phyloP scores from a whole-genome alignment of 2,329 filamentous ascomycete species.

The Neofusicoccum cordaticola region DNA sequence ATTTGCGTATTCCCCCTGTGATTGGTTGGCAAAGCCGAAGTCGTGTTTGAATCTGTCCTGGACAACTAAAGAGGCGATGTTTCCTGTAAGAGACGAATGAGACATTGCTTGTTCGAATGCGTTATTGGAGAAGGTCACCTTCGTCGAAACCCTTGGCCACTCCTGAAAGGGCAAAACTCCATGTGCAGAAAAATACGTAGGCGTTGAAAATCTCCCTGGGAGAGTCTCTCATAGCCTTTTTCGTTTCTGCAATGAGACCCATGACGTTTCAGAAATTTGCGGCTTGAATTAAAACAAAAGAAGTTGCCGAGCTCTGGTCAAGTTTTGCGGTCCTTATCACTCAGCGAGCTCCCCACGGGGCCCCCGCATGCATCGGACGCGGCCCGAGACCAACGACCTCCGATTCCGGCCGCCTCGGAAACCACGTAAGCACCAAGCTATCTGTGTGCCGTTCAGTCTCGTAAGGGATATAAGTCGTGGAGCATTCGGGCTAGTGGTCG shows the following conservation, averaged over 20 bases:
- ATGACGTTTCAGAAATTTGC: not conserved
- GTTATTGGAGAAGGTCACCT: not conserved
- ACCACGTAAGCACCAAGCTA: too few species aligned
- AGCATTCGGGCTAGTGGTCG: not conserved
- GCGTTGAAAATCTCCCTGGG: not conserved
- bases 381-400: not conserved
- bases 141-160: not conserved
- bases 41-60: not conserved
- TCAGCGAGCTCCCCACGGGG: not conserved
- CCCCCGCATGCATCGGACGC: not conserved
- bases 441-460: too few species aligned
- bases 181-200: not conserved
- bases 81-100: not conserved
- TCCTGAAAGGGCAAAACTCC: not conserved
- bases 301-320: not conserved
- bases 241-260: not conserved
- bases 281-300: not conserved
- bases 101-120: not conserved
- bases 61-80: not conserved
- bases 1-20: slow-evolving; percentile 19
- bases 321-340: not conserved
- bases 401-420: not conserved
- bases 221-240: not conserved
- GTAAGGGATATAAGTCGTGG: not conserved
- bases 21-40: not conserved